A percentile compares a stretch with the other conserved stretches of the same genome.
Evolutionary conservation across 139 green algal species (phyloP).

Genomic region (Yamagishiella unicocca): DNA sequence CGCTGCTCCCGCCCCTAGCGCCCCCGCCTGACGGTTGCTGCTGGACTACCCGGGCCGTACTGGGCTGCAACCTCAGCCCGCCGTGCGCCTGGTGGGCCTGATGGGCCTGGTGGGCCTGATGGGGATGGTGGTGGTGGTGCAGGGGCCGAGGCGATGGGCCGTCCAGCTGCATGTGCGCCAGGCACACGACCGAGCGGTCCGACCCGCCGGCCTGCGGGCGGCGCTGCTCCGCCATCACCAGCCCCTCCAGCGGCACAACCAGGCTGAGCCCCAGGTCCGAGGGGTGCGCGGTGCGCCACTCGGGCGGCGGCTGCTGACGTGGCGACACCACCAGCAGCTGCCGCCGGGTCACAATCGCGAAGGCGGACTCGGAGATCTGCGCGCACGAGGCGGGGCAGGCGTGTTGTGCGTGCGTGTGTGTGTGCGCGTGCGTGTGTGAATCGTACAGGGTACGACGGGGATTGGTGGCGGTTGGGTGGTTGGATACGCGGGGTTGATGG

Average conservation of each 20-base stretch:
- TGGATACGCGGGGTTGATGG: no score
- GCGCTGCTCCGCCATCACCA: slow-evolving; percentile 5
- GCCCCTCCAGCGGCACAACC: slow-evolving; percentile 16
- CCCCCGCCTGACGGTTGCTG: no score
- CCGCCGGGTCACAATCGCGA: slow-evolving; percentile 23
- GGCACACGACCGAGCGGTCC: neutral
- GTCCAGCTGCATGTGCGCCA: slow-evolving; percentile 21
- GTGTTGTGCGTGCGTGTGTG: no score
- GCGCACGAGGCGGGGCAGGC: no score
- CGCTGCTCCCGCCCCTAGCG: neutral
- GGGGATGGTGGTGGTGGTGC: neutral
- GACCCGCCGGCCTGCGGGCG: neutral
- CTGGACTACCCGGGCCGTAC: neutral
- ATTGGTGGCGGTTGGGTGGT: no score
- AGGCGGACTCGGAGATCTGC: slow-evolving; percentile 4
- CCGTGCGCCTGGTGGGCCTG: neutral
- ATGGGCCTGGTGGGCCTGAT: neutral
- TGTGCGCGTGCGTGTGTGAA: no score
- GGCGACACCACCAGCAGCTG: slow-evolving; percentile 45
- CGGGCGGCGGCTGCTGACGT: neutral
- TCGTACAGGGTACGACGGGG: no score
- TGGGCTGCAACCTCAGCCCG: neutral
- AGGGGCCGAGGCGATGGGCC: neutral
- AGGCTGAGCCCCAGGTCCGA: slow-evolving; percentile 22
- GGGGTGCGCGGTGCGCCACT: slow-evolving; percentile 2